phyloP scores from a whole-genome alignment of 1,139 yeast species.

The Candida freyschussii region DNA sequence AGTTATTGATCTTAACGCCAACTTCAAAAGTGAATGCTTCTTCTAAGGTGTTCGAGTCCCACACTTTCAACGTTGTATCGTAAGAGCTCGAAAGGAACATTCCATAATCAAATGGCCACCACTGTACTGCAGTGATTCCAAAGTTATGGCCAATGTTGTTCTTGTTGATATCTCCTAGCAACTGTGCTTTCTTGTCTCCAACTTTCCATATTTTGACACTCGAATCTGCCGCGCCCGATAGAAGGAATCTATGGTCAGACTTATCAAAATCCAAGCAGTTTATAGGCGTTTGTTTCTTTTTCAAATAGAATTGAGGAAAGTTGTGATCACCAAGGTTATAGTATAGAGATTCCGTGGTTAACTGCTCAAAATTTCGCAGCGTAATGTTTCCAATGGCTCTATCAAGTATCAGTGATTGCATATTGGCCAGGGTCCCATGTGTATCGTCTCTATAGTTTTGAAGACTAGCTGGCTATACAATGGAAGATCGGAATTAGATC shows the following conservation, averaged over 20 bases:
- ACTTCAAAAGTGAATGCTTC: conserved; percentile 62
- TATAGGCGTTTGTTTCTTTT: conserved; percentile 45
- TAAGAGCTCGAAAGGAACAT: conserved; percentile 80
- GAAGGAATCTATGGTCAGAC: conserved; percentile 42
- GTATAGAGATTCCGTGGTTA: conserved; percentile 37
- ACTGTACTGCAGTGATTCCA: conserved; percentile 68
- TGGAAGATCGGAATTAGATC: no score
- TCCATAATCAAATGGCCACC: conserved; percentile 93
- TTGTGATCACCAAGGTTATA: conserved; percentile 30
- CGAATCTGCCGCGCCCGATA: conserved; percentile 79
- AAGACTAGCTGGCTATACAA: no score
- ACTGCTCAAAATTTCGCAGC: conserved; percentile 10
- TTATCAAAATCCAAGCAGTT: conserved; percentile 64
- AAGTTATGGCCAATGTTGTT: conserved; percentile 45
- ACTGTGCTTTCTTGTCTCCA: conserved; percentile 20
- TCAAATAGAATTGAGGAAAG: conserved; percentile 25
- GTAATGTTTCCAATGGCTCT: conserved; percentile 16
- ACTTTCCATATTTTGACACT: conserved; percentile 55
- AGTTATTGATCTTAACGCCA: conserved; percentile 46
- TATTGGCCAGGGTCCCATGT: no score
- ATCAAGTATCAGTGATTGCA: conserved; percentile 17
- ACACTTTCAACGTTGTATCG: conserved; percentile 70
- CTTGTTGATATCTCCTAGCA: conserved; percentile 25
- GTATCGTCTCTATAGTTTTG: no score
- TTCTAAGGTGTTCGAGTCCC: conserved; percentile 68